phyloP scores from a whole-genome alignment of 2,329 filamentous ascomycete species.

The Gliomastix tumulicola region DNA sequence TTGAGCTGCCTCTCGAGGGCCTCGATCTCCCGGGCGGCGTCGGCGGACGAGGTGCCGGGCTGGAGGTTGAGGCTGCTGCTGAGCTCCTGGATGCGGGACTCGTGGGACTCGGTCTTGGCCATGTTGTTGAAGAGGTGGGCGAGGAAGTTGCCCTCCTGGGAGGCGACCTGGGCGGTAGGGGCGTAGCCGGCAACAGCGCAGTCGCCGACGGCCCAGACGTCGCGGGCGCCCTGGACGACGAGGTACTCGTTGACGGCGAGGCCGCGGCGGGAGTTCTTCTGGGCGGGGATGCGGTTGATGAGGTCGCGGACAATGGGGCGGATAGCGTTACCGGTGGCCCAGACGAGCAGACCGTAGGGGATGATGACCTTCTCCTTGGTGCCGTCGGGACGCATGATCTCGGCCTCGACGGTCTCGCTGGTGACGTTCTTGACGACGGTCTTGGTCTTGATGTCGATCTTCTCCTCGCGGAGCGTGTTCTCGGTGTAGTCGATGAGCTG shows the following conservation, averaged over 20 bases:
- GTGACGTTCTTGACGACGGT: conserved; percentile 98
- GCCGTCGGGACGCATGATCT: conserved; percentile 74
- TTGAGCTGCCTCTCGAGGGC: conserved; percentile 78
- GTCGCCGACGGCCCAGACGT: conserved; percentile 97
- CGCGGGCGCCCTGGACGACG: conserved; percentile 92
- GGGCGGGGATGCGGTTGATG: conserved; percentile 84
- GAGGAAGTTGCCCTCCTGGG: conserved; percentile 92
- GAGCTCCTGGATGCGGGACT: conserved; percentile 66
- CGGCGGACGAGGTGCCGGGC: conserved; percentile 56
- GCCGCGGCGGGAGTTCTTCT: conserved; percentile 90
- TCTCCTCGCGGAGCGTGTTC: conserved; percentile 97
- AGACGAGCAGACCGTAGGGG: conserved; percentile 92
- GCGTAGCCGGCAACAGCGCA: conserved; percentile 97
- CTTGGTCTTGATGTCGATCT: conserved; percentile 95
- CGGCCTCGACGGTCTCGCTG: conserved; percentile 86
- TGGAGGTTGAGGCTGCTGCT: conserved; percentile 54
- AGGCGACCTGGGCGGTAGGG: conserved; percentile 92
- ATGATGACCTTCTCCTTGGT: conserved; percentile 75
- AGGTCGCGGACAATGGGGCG: conserved; percentile 86
- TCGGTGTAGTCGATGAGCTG: conserved; percentile 99
- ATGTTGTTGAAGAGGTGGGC: conserved; percentile 97
- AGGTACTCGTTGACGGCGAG: conserved; percentile 98
- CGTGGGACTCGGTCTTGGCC: conserved; percentile 85
- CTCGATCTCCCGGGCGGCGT: conserved; percentile 69
- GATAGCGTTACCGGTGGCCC: conserved; percentile 95